Conservation (phyloP, 495 filamentous ascomycete species). For the Aspergillus incahuasiensis region DNA sequence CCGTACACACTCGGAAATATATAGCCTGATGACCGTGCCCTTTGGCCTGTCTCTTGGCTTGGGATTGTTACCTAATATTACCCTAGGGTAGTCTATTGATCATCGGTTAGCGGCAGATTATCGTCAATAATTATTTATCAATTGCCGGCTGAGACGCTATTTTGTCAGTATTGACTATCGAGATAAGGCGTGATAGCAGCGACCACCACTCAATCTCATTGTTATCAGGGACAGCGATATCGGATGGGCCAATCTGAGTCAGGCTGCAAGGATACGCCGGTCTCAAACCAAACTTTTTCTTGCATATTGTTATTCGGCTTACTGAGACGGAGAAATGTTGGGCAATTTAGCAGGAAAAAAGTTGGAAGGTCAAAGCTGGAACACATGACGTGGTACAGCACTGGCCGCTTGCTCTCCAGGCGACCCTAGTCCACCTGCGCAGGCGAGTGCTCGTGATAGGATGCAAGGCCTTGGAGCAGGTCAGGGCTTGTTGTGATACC, state of each 20-base stretch:
- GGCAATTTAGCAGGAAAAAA: not conserved
- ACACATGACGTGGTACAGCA: slow-evolving; percentile 6
- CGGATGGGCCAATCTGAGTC: not conserved
- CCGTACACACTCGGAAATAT: too few relatives aligned
- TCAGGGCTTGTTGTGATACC: not conserved
- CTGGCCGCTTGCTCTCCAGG: not conserved
- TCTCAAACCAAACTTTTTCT: not conserved
- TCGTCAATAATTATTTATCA: not conserved
- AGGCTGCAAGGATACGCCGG: not conserved
- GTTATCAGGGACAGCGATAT: not conserved
- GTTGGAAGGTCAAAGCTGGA: not conserved
- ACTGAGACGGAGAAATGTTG: not conserved
- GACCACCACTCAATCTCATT: not conserved
- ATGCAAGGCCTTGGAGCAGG: not conserved
- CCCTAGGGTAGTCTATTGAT: too few relatives aligned
- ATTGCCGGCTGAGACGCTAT: not conserved
- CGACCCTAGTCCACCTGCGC: not conserved
- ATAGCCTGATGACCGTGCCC: too few relatives aligned
- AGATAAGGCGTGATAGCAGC: not conserved
- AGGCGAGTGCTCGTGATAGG: not conserved
- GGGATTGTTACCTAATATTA: not conserved
- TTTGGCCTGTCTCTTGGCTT: not conserved
- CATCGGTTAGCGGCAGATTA: not conserved
- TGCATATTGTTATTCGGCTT: not conserved
- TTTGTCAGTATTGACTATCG: not conserved